Base-by-base conservation (phyloP, 2,329 filamentous ascomycete genomes). In the Gnomoniopsis smithogilvyi region DNA sequence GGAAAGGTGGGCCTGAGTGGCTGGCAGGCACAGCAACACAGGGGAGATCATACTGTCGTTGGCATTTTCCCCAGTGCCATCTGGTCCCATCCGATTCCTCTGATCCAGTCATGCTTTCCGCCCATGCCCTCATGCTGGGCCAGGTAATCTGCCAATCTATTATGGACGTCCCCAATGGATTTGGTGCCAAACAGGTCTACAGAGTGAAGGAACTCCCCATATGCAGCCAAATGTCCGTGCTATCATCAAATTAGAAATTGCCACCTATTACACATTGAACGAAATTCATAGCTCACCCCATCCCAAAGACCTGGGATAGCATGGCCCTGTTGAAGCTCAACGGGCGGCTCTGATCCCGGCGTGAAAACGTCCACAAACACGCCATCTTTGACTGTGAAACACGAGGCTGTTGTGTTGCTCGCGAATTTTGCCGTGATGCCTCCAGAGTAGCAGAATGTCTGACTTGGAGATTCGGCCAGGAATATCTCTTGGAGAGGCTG, bases 11-110 rank as follows among this genome's bases (percentile, higher is more conserved):
- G n/a, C n/a, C n/a, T n/a, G n/a, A n/a, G n/a, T n/a, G n/a, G n/a
- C n/a, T n/a, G n/a, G n/a, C n/a, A n/a, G n/a, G n/a, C n/a, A n/a
- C n/a, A n/a, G n/a, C n/a, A n/a, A n/a, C n/a, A n/a, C n/a, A n/a
- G n/a, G n/a, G n/a, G n/a, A n/a, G n/a, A n/a, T n/a, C 81, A 67
- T 72, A 85, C 82, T 65, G 87, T 84, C 36, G 81, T 84, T 8
- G 88, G 88, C 86, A 88, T 87, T 6, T 79, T 79, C 2, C 83
- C 82, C 67, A 89, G 81, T 22, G 78, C 76, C 59, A 83, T 84
- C 73, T 90, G 88, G 67, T 90, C 87, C 88, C 88, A 91, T 1
- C 88, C 88, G 15, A 88, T 78, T 0, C 88, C 88, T 57, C 86
- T 76, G 49, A 89, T 71, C 88, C 88, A 90, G 56, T 84, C 78